Percentiles rank a stretch among this genome's conserved stretches.
These are phyloP conservation scores for Boletus sp. DNA, from an alignment of 768 basidiomycete genomes.

Conservation along the genomic window DNA sequence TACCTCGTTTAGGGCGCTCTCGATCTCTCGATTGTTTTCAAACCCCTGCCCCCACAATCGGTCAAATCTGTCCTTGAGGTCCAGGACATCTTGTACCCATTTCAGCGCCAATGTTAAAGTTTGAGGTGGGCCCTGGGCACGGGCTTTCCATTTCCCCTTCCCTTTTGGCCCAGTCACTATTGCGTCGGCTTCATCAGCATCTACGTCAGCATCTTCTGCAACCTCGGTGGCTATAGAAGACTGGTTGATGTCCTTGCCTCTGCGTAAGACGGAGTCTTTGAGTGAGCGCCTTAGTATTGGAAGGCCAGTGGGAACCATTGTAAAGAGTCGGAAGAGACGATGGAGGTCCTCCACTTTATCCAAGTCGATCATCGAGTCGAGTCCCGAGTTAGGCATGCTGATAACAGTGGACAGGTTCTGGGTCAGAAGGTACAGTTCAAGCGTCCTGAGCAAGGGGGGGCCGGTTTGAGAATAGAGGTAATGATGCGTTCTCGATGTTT, in stretches of 20 bases:
- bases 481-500: conserved; percentile 80
- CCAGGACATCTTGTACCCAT: conserved; percentile 92
- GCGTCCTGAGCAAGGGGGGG: conserved; percentile 63
- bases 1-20: conserved; percentile 85
- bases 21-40: conserved; percentile 68
- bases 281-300: conserved; percentile 61
- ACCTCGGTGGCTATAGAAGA: conserved; percentile 44
- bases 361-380: conserved; percentile 83
- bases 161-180: conserved; percentile 38
- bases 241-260: conserved; percentile 82
- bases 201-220: conserved; percentile 34
- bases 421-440: conserved; percentile 75
- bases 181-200: conserved; percentile 36
- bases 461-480: conserved; percentile 81
- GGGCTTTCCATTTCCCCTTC: conserved; percentile 58
- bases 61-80: conserved; percentile 92
- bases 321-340: conserved; percentile 76
- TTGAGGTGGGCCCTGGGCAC: conserved; percentile 38
- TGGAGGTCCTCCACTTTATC: conserved; percentile 74
- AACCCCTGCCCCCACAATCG: conserved; percentile 69
- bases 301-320: conserved; percentile 64
- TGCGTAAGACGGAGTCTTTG: conserved; percentile 64
- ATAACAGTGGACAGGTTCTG: conserved; percentile 77
- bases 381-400: conserved; percentile 76
- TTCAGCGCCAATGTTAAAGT: conserved; percentile 65